phyloP scores from a whole-genome alignment of 345 rosid species.

The Corymbia maculata region DNA sequence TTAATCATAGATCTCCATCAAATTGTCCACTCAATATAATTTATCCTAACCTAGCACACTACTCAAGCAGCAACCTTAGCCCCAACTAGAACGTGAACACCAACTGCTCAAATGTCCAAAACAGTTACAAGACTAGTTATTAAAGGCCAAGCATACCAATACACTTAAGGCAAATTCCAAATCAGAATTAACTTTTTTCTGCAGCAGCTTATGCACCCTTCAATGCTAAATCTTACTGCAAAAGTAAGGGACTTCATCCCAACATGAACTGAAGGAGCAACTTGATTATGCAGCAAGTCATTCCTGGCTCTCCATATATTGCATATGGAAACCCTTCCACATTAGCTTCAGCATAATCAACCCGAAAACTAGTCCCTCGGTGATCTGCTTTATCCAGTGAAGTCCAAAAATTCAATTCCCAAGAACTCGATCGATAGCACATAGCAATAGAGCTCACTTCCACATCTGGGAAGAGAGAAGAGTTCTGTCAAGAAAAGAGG shows the following conservation, averaged over 20 bases:
- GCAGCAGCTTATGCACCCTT: neutral
- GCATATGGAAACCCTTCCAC: neutral
- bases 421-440: neutral
- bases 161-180: neutral
- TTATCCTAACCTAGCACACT: neutral
- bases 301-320: neutral
- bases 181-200: rapidly evolving
- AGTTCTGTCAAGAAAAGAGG: neutral
- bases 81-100: neutral
- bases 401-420: neutral
- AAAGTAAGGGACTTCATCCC: rapidly evolving
- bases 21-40: too few species aligned
- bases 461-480: neutral
- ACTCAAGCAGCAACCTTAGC: neutral
- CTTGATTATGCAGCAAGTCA: neutral
- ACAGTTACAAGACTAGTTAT: neutral
- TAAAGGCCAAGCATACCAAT: neutral
- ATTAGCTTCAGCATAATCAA: neutral
- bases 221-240: neutral
- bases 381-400: neutral
- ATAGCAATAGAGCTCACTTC: neutral
- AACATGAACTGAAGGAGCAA: neutral
- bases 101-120: neutral
- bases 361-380: neutral
- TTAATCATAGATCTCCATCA: too few species aligned